Base-by-base conservation (phyloP, 805 yeast genomes). In the Scheffersomyces ergatensis region DNA sequence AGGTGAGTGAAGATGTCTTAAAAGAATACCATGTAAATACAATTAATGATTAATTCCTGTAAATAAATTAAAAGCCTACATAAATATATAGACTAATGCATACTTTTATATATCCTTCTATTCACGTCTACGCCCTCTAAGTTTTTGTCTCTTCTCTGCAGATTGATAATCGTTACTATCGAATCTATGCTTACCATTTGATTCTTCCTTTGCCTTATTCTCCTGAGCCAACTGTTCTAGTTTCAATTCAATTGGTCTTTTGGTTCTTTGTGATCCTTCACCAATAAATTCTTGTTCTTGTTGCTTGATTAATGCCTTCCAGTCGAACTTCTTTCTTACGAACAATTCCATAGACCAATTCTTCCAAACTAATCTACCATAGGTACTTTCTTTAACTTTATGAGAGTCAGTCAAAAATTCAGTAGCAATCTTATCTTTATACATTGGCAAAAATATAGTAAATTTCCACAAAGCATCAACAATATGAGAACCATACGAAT, bases 311-410 rank as follows among this genome's bases (percentile, higher is more conserved):
- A 77, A 49, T 13, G 72, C 49, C 62, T 85, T 87, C 98, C 98
- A 92, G 55, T 89, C 97, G 54, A 71, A 78, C 59, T 82, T 77
- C 62, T 82, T 82, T 57, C 95, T 74, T 9, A 68, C 57, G 54
- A 80, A 92, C 51, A 82, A 64, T 58, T 93, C 98, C 83, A 92
- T 76, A 23, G 77, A 67, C 97, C 97, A 93, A 60, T 92, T 92
- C 59, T 84, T 87, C 98, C 97, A 93, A 1, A 93, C 98, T 52
- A 81, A 75, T 57, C 83, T 79, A 26, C 99, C 99, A 55, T 92
- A 93, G 11, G 71, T 77, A 56, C 96, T 86, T 45, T 83, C 88
- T 66, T 93, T 89, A 33, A 93, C 85, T 45, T 74, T 72, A 29
- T 78, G 83, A 30, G 82, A 76, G 33, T 82, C 76, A 14, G 68